Base-by-base conservation (phyloP, 441 rosid species). In the Erodium texanum region DNA sequence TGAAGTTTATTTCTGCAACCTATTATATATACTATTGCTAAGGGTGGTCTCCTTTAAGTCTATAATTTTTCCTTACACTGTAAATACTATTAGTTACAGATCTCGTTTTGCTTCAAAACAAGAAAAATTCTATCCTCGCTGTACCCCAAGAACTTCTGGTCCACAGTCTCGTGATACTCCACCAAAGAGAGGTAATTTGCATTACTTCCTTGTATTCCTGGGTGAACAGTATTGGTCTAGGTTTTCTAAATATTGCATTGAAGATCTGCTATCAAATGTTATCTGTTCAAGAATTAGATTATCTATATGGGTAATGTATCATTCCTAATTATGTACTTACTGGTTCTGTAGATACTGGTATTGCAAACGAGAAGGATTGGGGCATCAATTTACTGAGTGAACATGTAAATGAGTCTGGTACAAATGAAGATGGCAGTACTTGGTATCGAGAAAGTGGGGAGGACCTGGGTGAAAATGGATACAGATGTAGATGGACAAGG, bases 311-410 rank as follows among this genome's bases (percentile, higher is more conserved):
- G 62, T 22, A 22, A 58, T 22, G 50, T 66, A 9, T 19, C 12
- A 54, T 75, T 41, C 38, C 67, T 76, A 62, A 56, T 18, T 54
- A 23, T 19, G 10, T 54, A 9, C 14, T 54, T 54, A 58, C 56
- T 73, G 71, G 18, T 69, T 58, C 61, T 85, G 78, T 76, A 94
- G 99, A 91, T 82, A 91, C 99, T 2, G 99, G 99, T 62, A 94
- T 94, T 71, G 99, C 99, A 19, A 91, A 86, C 77, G 99, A 94
- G 82, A 91, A 94, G 79, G 99, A 94, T 68, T 91, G 97, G 99
- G 97, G 96, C 66, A 94, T 94, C 70, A 81, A 74, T 76, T 82
- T 89, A 84, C 78, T 91, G 80, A 91, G 80, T 74, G 99, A 87
- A 64, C 83, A 81, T 76, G 88, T 88, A 65, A 89, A 79, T 68